Evolutionary conservation across 441 rosid genomes (phyloP).

Genomic region (Pelargonium myrrhifolium): DNA sequence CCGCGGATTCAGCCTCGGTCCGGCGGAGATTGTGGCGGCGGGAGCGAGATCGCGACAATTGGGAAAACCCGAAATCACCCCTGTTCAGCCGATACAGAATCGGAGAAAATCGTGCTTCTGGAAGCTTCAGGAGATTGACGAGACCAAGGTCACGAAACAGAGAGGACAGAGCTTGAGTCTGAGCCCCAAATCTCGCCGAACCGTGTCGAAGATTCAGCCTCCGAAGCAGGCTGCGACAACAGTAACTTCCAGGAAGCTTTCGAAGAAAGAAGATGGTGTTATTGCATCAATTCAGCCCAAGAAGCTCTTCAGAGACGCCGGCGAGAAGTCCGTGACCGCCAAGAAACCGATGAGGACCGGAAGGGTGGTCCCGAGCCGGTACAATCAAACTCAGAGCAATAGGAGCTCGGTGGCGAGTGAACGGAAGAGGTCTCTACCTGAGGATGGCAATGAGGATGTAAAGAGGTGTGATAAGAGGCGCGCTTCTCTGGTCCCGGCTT

Average conservation of each 20-base stretch:
- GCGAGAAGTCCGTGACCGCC: constrained; percentile 42
- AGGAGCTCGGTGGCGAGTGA: constrained; percentile 33
- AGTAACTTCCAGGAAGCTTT: constrained; percentile 43
- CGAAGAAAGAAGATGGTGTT: constrained; percentile 60
- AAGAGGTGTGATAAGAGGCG: constrained; percentile 55
- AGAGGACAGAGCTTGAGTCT: constrained; percentile 63
- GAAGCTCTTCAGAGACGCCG: constrained; percentile 59
- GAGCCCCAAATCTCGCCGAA: constrained; percentile 63
- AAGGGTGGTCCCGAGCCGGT: constrained; percentile 67
- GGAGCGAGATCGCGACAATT: constrained; percentile 31
- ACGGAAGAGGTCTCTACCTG: constrained; percentile 68
- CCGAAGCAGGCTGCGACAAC: constrained; percentile 67
- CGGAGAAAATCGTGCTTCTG: constrained; percentile 86
- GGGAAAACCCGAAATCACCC: constrained; percentile 45
- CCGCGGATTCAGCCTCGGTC: constrained; percentile 81
- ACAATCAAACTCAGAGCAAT: constrained; percentile 36
- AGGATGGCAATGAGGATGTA: constrained; percentile 51
- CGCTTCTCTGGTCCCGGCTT: constrained; percentile 28
- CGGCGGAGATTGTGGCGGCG: constrained; percentile 57
- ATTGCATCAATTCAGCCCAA: constrained; percentile 63
- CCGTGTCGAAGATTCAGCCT: constrained; percentile 34
- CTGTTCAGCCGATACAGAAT: constrained; percentile 49
- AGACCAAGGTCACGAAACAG: constrained; percentile 49
- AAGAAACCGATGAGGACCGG: constrained; percentile 63
- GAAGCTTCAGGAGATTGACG: constrained; percentile 69